Evolutionary conservation across 2,329 filamentous ascomycete genomes (phyloP), one percentile per base, ranked within the genome.

Genomic region (Colletotrichum theobromicola): DNA sequence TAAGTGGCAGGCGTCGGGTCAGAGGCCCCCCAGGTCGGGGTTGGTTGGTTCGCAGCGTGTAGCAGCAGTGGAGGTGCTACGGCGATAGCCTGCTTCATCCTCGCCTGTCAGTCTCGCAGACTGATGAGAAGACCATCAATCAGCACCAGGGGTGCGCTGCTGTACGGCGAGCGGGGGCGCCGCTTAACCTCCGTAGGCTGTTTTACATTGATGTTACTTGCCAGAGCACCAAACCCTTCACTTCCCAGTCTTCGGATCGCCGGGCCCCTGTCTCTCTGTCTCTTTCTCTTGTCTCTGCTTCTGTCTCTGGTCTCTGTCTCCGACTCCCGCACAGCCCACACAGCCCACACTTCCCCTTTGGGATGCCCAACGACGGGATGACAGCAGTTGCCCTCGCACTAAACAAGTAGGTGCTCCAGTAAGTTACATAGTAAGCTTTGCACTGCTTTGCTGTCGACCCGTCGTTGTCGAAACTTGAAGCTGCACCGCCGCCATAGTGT

Each of bases 151-250:
- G 62, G 67, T 70, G 67, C 55, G 34, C 61, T 72, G 32, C 74
- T 76, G 69, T 72, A n/a, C 21, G 74, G 58, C 61, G 32, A 32
- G 67, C 72, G 63, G 72, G 66, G 72, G 75, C 76, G 74, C 76
- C 74, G 77, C 77, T 78, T 75, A 78, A 77, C 78, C 79, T 81
- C 80, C 79, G 78, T 82, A 81, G 80, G 75, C 67, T 82, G 81
- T 83, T 83, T 83, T 82, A 82, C 79, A 81, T 83, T 83, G 79
- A 83, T 80, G 78, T 79, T 69, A 58, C 65, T 46, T 66, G 53
- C 65, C 58, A 42, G 65, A 67, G 53, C 58, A 42, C 30, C 30
- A 35, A 32, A 34, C 50, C 24, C 55, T 53, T 58, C n/a, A 67
- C 30, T 16, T 32, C 30, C n/a, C 8, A 42, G 24, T 55, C 37